A percentile compares a stretch with the other conserved stretches of the same genome.
Evolutionary conservation across 768 basidiomycete species (phyloP).

Genomic region (Trametes meyenii): DNA sequence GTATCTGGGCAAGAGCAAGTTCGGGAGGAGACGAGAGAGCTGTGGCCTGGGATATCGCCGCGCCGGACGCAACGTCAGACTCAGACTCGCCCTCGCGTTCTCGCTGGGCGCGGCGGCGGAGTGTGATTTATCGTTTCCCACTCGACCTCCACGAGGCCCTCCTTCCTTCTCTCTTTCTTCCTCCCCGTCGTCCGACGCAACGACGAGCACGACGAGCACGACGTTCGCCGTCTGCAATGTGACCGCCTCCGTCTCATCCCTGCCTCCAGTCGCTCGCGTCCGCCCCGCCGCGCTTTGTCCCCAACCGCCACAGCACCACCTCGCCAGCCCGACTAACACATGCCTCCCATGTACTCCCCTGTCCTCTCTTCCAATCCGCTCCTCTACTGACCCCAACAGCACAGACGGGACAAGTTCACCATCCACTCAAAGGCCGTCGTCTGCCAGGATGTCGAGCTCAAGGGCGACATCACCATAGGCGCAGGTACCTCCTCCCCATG

Average conservation of each 20-base stretch:
- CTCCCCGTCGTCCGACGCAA: constrained; percentile 1
- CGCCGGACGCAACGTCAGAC: constrained; percentile 7
- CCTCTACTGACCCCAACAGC: neutral
- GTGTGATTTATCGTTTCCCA: constrained; percentile 11
- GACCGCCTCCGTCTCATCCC: neutral
- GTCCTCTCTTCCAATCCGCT: neutral
- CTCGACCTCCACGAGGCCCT: constrained; percentile 18
- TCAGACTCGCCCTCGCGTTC: neutral
- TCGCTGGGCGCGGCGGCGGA: neutral
- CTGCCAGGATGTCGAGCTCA: constrained; percentile 91
- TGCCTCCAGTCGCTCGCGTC: neutral
- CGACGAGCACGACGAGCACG: neutral
- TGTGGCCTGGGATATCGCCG: no score
- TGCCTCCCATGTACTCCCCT: constrained; percentile 26
- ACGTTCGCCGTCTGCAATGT: neutral
- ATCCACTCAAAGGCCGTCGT: constrained; percentile 91
- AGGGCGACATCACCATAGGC: constrained; percentile 93
- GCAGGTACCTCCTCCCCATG: constrained; percentile 49
- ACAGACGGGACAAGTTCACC: constrained; percentile 83
- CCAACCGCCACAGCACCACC: constrained; percentile 9
- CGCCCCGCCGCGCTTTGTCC: neutral
- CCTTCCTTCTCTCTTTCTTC: neutral
- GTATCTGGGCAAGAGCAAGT: constrained; percentile 2
- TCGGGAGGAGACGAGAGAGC: constrained; percentile 5
- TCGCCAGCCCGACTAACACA: neutral